Percentiles rank a stretch among this genome's conserved stretches.
Conservation (phyloP, 2,329 filamentous ascomycete species). For the Thelonectria blattea region DNA sequence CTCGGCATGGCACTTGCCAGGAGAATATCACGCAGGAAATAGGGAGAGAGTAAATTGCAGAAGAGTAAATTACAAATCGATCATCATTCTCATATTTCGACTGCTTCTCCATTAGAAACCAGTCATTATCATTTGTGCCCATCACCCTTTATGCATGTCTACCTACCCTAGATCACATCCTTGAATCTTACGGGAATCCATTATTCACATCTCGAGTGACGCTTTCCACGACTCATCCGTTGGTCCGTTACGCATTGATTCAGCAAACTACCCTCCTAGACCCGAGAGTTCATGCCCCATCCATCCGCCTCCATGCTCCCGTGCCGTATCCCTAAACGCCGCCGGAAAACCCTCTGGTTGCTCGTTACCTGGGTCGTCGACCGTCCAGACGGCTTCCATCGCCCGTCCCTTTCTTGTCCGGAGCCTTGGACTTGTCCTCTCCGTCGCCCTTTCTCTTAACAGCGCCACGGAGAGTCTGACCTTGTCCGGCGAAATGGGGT, state of each 20-base stretch:
- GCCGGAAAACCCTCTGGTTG: constrained; percentile 10
- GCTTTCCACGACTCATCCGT: neutral
- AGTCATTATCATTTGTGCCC: too few relatives aligned
- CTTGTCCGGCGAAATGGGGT: constrained; percentile 83
- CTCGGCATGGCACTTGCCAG: too few relatives aligned
- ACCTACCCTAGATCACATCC: neutral
- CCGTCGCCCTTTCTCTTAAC: constrained; percentile 72
- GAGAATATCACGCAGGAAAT: too few relatives aligned
- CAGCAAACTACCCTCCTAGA: constrained; percentile 3
- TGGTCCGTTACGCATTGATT: neutral
- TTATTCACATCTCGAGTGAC: neutral
- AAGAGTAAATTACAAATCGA: neutral
- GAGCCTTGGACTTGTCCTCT: constrained; percentile 54
- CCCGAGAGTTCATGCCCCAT: neutral
- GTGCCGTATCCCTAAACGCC: constrained; percentile 35
- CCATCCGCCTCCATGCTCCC: constrained; percentile 2
- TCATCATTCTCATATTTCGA: neutral
- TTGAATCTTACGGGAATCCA: neutral
- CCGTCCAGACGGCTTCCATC: constrained; percentile 55
- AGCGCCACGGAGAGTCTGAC: constrained; percentile 75
- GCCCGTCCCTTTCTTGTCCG: constrained; percentile 53
- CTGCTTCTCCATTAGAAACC: neutral
- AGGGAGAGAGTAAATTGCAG: too few relatives aligned
- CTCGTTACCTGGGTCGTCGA: constrained; percentile 41
- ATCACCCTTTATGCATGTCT: too few relatives aligned